Base-by-base conservation (phyloP, 768 basidiomycete species). In the Calocybe cyanea region DNA sequence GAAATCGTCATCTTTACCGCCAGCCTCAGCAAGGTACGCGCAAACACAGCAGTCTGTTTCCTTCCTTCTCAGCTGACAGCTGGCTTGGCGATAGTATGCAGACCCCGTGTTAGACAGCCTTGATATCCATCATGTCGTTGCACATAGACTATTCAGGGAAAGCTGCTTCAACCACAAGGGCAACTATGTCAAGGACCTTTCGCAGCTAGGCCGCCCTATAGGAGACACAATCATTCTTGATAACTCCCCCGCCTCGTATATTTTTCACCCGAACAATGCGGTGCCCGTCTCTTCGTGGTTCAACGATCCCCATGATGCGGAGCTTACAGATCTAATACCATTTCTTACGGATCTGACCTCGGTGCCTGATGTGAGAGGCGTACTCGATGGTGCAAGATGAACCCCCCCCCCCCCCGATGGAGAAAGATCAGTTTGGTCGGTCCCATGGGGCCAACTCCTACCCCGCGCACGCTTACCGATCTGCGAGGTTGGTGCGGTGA, bases 221-320 rank as follows among this genome's bases (percentile, higher is more conserved):
- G 77, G 80, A 33, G 91, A 94, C 60, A 92, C 87, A 51, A 97
- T 98, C 62, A 99, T 99, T 68, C 79, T 99, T 58, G 96, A 98
- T 70, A 99, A 98, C 67, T 97, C 94, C 10, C 96, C 96, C 14
- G 96, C 96, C 5, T 96, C 92, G 4, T 99, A 98, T 68, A 93
- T 98, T 46, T 98, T 99, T 77, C 95, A 99, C 63, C 92, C 93
- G 10, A 91, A 94, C 70, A 98, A 98, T 62, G 96, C 96, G 17
- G 95, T 98, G 6, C 96, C 96, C 9, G 94, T 99, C 49, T 96
- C 94, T 31, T 92, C 89, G 46, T 99, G 96, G 96, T 99, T 99
- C 72, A 98, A 97, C 65, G 93, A 93, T 67, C 94, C 94, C 7
- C 95, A 97, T 59, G 95, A 98, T 61, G 94, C 92, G 32, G 95